phyloP scores from a whole-genome alignment of 2,329 filamentous ascomycete genomes.

The Fusarium sp. region DNA sequence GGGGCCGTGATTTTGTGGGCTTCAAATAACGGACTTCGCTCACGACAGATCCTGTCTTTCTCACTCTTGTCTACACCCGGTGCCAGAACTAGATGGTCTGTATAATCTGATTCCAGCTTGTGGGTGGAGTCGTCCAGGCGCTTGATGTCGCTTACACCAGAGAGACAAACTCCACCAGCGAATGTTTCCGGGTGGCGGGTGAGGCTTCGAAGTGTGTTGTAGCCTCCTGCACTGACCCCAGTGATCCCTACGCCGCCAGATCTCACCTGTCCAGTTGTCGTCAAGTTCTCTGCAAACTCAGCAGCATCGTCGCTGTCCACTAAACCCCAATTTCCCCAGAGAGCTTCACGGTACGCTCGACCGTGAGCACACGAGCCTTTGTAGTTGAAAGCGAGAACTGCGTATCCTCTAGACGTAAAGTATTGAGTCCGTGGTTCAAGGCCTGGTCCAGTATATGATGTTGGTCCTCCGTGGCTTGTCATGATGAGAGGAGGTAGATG shows the following conservation, averaged over 20 bases:
- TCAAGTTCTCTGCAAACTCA: constrained; percentile 60
- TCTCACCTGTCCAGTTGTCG: constrained; percentile 54
- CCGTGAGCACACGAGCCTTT: constrained; percentile 66
- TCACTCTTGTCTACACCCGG: constrained; percentile 54
- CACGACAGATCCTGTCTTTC: constrained; percentile 57
- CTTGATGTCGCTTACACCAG: constrained; percentile 65
- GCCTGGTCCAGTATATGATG: constrained; percentile 57
- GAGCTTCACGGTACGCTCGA: constrained; percentile 61
- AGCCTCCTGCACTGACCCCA: constrained; percentile 67
- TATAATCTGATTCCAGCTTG: constrained; percentile 68
- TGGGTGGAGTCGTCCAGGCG: constrained; percentile 63
- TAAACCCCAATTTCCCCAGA: constrained; percentile 65
- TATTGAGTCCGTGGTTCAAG: constrained; percentile 63
- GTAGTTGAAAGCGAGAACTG: constrained; percentile 65
- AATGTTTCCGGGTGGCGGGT: constrained; percentile 62
- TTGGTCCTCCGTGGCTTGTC: constrained; percentile 66
- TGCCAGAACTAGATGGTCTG: constrained; percentile 59
- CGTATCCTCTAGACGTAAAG: constrained; percentile 67
- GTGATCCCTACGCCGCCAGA: constrained; percentile 60
- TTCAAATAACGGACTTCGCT: constrained; percentile 63
- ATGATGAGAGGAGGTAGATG: constrained; percentile 64
- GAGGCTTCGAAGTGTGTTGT: constrained; percentile 64
- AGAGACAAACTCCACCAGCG: constrained; percentile 63
- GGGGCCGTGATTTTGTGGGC: constrained; percentile 63
- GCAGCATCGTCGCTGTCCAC: constrained; percentile 65